Evolutionary conservation across 129 eudicot species (phyloP).

Genomic region (Flaveria sonorensis): DNA sequence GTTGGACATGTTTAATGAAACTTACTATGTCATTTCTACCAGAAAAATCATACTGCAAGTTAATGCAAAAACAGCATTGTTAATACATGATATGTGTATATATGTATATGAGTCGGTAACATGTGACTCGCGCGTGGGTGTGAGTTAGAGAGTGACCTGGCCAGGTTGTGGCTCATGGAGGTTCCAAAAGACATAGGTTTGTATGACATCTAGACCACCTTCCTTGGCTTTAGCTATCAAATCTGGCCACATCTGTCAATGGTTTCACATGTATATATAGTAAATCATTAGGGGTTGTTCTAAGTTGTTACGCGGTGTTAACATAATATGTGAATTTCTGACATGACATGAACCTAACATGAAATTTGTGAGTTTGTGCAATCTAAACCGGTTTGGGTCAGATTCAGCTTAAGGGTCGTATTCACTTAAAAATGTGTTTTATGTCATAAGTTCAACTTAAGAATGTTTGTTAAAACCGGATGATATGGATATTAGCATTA

Average conservation of each 20-base stretch:
- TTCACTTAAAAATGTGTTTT: too few relatives aligned
- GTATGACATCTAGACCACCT: slow-evolving; percentile 85
- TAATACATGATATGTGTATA: neutral
- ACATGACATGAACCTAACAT: too few relatives aligned
- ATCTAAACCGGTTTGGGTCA: too few relatives aligned
- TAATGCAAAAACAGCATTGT: neutral
- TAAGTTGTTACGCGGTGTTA: too few relatives aligned
- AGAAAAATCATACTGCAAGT: slow-evolving; percentile 69
- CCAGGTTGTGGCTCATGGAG: slow-evolving; percentile 94
- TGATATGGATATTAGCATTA: too few relatives aligned
- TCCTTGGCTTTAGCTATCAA: slow-evolving; percentile 79
- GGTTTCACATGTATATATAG: neutral
- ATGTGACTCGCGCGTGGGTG: neutral
- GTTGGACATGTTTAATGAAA: slow-evolving; percentile 79
- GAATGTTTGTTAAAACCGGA: too few relatives aligned
- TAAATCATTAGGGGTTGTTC: neutral
- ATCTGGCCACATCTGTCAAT: slow-evolving; percentile 88
- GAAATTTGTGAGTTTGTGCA: too few relatives aligned
- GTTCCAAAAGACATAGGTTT: slow-evolving; percentile 93
- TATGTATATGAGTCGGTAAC: neutral
- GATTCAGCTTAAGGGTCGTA: too few relatives aligned
- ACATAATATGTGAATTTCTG: too few relatives aligned
- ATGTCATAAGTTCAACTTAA: too few relatives aligned
- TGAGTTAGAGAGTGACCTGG: slow-evolving; percentile 47
- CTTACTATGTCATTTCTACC: slow-evolving; percentile 71